phyloP scores from a whole-genome alignment of 768 basidiomycete genomes.

The Psilocybe azurescens region DNA sequence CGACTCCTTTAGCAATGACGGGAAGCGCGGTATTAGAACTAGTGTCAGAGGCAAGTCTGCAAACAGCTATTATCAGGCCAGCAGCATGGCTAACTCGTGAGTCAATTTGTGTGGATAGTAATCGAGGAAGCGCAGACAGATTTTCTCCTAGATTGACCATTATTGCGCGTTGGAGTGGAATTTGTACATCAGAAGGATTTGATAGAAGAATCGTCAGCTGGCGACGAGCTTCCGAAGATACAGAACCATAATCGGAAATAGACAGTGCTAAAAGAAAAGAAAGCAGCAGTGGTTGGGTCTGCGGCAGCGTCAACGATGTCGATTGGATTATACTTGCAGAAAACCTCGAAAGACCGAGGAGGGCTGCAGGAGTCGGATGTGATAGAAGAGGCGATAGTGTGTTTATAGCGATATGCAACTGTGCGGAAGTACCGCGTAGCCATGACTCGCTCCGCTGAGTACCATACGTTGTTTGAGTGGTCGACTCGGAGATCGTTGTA shows the following conservation, averaged over 20 bases:
- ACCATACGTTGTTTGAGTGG: slow-evolving; percentile 30
- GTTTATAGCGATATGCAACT: slow-evolving; percentile 84
- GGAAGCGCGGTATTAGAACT: slow-evolving; percentile 33
- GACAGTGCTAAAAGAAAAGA: slow-evolving; percentile 78
- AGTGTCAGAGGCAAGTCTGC: slow-evolving; percentile 46
- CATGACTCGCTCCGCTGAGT: slow-evolving; percentile 75
- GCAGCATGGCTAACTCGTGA: slow-evolving; percentile 74
- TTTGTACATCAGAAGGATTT: slow-evolving; percentile 43
- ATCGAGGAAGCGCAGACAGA: slow-evolving; percentile 72
- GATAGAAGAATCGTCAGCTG: slow-evolving; percentile 53
- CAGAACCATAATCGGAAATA: slow-evolving; percentile 57
- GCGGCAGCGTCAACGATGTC: slow-evolving; percentile 69
- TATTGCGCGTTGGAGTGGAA: slow-evolving; percentile 58
- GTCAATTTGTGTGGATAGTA: slow-evolving; percentile 74
- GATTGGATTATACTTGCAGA: slow-evolving; percentile 56
- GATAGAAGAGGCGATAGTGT: slow-evolving; percentile 70
- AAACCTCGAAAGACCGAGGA: slow-evolving; percentile 59
- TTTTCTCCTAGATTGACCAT: slow-evolving; percentile 67
- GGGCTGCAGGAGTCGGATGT: slow-evolving; percentile 74
- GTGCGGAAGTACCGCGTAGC: slow-evolving; percentile 81
- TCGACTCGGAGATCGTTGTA: slow-evolving; percentile 20
- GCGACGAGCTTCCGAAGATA: slow-evolving; percentile 53
- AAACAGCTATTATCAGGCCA: slow-evolving; percentile 72
- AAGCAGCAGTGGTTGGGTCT: slow-evolving; percentile 68
- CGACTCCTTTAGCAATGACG: slow-evolving; percentile 54